phyloP scores from a whole-genome alignment of 139 green algal species.

The Raphidocelis subcapitata region DNA sequence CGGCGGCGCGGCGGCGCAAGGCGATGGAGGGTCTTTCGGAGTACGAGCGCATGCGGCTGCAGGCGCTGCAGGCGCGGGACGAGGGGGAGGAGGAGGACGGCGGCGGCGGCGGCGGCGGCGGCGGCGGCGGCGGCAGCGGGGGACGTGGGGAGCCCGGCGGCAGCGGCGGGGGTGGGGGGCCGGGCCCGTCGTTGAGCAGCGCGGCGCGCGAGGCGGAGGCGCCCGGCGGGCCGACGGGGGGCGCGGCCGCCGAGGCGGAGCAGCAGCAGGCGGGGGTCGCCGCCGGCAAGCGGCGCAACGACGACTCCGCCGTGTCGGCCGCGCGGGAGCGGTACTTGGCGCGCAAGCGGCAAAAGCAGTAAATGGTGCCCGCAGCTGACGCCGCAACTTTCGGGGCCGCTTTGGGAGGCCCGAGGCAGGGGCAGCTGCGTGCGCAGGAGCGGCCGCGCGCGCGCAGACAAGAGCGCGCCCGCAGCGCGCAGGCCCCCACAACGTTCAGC shows the following conservation, averaged over 20 bases:
- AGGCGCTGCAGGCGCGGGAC: not conserved
- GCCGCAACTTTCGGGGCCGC: no score
- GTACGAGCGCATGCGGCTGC: not conserved
- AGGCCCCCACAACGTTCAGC: no score
- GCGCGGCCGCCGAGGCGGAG: not conserved
- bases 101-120: not conserved
- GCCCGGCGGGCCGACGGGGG: not conserved
- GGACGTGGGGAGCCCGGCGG: not conserved
- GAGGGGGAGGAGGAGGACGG: not conserved
- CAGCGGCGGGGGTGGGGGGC: not conserved
- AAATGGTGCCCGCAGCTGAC: not conserved
- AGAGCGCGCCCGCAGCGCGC: no score
- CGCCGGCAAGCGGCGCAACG: constrained; percentile 51
- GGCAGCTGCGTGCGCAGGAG: no score
- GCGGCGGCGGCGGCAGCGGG: not conserved
- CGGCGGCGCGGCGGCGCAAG: not conserved
- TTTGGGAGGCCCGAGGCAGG: no score
- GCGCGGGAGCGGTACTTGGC: constrained; percentile 81
- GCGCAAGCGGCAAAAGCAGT: constrained; percentile 43
- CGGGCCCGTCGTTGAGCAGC: no score
- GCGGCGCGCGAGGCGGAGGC: constrained; percentile 6
- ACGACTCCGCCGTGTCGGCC: constrained; percentile 54
- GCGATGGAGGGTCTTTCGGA: not conserved
- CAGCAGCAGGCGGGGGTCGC: constrained; percentile 10
- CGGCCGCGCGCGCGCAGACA: no score